Base-by-base conservation (phyloP, 2,329 filamentous ascomycete species). In the Ophiocordyceps camponoti-saundersi region DNA sequence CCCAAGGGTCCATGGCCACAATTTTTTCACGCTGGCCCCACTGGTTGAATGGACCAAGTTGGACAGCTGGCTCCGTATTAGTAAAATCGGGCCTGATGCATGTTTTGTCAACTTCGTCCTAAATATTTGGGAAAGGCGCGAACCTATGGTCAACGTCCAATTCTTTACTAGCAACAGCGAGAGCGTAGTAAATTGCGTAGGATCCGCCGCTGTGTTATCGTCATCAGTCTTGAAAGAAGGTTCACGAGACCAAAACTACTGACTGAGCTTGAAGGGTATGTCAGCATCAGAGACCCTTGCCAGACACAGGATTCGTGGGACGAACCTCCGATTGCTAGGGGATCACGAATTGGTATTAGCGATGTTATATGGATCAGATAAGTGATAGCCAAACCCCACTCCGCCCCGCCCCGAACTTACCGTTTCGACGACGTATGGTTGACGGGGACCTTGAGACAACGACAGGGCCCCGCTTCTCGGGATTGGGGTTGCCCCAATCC, bases 1-100 rank as follows among this genome's bases (percentile, higher is more conserved):
- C 90, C 62, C 83, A 85, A 0, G 90, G 90, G 60, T 96, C 92
- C 87, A 98, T 95, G 18, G 90, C 86, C 15, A 96, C 90, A 52
- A 98, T 96, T 70, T 95, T 96, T 64, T 86, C 87, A 57, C 76
- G 77, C 59, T 94, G 85, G 23, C 75, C 77, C 90, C 90, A 98
- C 65, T 92, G 79, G 8, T 85, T 80, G 56, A 94, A 94, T 8
- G 86, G 88, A 0, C 88, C 88, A 59, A 96, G 86, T 46, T 82
- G 77, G 21, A 79, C 85, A n/a, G 89, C 88, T 13, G 92, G 92
- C 62, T 96, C 85, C 11, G 88, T 95, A 63, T 96, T 69, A 52
- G 70, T 78, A 54, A 74, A 79, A 53, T 78, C 73, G n/a, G 75
- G 75, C 44, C 72, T 74, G 45, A 2, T 8, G 43, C 3, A 34